Evolutionary conservation across 345 rosid genomes (phyloP), one percentile per base, ranked within the genome.

Genomic region (Ailanthus altissimus): DNA sequence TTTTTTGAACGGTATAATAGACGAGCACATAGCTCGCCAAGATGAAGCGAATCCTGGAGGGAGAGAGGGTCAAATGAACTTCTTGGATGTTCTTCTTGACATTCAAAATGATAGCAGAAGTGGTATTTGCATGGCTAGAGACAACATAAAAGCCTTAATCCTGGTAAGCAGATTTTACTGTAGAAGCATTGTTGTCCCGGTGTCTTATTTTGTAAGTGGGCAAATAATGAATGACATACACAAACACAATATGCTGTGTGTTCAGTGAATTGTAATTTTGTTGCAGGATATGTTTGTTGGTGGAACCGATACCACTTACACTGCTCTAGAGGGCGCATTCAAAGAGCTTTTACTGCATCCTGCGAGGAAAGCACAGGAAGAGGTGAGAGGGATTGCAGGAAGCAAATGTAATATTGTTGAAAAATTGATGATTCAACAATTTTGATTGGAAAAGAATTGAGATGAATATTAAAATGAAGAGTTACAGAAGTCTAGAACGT

Each of bases 201-300:
- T n/a, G n/a, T n/a, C n/a, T n/a, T n/a, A n/a, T n/a, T n/a, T n/a
- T n/a, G n/a, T n/a, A n/a, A n/a, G n/a, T n/a, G n/a, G n/a, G n/a
- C n/a, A n/a, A n/a, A n/a, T n/a, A n/a, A n/a, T n/a, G n/a, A n/a
- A n/a, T n/a, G n/a, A n/a, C n/a, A n/a, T n/a, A n/a, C n/a, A n/a
- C n/a, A n/a, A n/a, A n/a, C n/a, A n/a, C n/a, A n/a, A n/a, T n/a
- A n/a, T n/a, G n/a, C n/a, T n/a, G n/a, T n/a, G n/a, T n/a, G n/a
- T n/a, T n/a, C n/a, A n/a, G n/a, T n/a, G n/a, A n/a, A n/a, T 21
- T 11, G n/a, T 36, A 20, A 6, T 53, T n/a, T 54, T 38, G n/a
- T 51, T 63, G 71, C 64, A 76, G 87, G 87, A 81, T 59, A 81
- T 84, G 83, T 64, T 81, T 45, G 68, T 60, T 2, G 84, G 56